A percentile compares a stretch with the other conserved stretches of the same genome.
Conservation (phyloP, 257 asterid species). For the Salvia miltiorrhiza region DNA sequence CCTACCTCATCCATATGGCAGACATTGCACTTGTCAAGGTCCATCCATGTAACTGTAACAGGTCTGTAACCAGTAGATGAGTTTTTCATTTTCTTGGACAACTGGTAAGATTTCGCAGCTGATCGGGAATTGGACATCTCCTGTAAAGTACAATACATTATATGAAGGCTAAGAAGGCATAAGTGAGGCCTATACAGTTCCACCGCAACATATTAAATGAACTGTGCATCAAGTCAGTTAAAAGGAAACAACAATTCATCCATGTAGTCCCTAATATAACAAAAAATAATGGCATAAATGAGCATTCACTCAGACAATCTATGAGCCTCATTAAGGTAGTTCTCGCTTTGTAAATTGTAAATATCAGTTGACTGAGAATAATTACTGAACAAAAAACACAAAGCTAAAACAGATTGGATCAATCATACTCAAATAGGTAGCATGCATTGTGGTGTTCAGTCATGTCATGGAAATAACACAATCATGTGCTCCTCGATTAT, state of each 20-base stretch:
- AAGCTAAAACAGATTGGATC: background rate
- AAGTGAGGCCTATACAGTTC: background rate
- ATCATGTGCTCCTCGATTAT: background rate
- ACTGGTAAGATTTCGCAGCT: constrained; percentile 46
- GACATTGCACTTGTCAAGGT: constrained; percentile 96
- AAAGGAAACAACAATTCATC: too few species aligned
- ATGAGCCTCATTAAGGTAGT: too few species aligned
- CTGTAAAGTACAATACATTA: constrained; percentile 40
- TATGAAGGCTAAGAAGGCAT: constrained; percentile 26
- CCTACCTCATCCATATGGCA: constrained; percentile 99
- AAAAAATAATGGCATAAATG: too few species aligned
- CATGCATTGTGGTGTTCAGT: background rate
- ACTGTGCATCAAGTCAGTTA: background rate
- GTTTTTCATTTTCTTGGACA: constrained; percentile 44
- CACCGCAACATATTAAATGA: constrained; percentile 13
- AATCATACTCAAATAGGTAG: constrained; percentile 12
- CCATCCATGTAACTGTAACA: constrained; percentile 91
- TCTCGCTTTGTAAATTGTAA: background rate
- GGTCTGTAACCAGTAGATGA: constrained; percentile 63
- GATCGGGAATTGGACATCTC: constrained; percentile 57
- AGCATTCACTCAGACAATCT: too few species aligned
- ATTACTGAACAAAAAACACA: background rate
- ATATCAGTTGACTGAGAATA: too few species aligned
- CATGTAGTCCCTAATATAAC: background rate
- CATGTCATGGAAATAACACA: constrained; percentile 8